phyloP scores from a whole-genome alignment of 2,329 filamentous ascomycete species.

The Pseudogymnoascus sp. region DNA sequence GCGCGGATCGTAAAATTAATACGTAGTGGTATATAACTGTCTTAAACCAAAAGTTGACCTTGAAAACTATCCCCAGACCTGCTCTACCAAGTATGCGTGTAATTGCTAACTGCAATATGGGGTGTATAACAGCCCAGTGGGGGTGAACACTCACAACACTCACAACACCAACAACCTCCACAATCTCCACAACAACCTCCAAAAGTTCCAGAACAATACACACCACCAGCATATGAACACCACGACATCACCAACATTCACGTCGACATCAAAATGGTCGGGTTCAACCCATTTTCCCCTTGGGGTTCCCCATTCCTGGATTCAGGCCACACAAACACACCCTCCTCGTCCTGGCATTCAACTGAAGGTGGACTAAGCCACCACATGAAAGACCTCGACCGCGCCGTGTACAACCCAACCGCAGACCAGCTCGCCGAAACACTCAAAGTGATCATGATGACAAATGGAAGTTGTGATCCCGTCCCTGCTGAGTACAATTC shows the following conservation, averaged over 20 bases:
- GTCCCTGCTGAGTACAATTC: constrained; percentile 26
- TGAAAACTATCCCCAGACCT: not conserved
- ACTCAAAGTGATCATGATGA: constrained; percentile 28
- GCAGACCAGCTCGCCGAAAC: constrained; percentile 25
- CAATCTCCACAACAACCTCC: not conserved
- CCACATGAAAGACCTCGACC: constrained; percentile 19
- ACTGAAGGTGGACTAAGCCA: constrained; percentile 14
- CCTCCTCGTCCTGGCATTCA: not conserved
- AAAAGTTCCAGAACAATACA: not conserved
- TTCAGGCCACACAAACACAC: constrained; percentile 8
- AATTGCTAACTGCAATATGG: not conserved
- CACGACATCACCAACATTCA: not conserved
- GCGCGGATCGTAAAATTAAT: not conserved
- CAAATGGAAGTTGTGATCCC: constrained; percentile 17
- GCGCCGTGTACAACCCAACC: constrained; percentile 24
- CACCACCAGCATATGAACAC: not conserved
- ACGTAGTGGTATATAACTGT: not conserved
- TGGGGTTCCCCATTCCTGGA: constrained; percentile 8
- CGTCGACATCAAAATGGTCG: not conserved
- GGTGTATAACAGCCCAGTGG: not conserved
- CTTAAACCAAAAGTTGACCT: not conserved
- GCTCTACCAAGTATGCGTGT: not conserved
- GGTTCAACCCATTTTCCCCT: not conserved
- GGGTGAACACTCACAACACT: not conserved
- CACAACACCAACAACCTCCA: not conserved